These are phyloP conservation scores for Hyaloscypha variabilis DNA, from an alignment of 495 filamentous ascomycete species.

Conservation along the genomic window DNA sequence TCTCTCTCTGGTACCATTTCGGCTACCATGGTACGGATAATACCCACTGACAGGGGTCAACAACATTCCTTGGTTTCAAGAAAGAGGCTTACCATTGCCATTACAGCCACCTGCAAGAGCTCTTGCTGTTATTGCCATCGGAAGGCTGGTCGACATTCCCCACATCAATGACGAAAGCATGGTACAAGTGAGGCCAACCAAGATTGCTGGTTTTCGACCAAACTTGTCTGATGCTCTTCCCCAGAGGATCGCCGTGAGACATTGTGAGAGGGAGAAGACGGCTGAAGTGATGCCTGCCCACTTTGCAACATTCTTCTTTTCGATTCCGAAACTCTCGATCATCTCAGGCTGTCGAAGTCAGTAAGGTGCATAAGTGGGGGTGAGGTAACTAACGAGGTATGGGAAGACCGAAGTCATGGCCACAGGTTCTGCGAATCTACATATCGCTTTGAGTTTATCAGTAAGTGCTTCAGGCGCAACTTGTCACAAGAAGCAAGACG, in stretches of 20 bases:
- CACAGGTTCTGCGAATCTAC: slow-evolving; percentile 84
- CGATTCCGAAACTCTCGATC: slow-evolving; percentile 78
- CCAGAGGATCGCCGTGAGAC: slow-evolving; percentile 75
- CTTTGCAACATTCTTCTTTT: slow-evolving; percentile 70
- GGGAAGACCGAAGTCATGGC: slow-evolving; percentile 85
- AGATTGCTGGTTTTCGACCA: slow-evolving; percentile 75
- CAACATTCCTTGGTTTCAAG: not conserved
- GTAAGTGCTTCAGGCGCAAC: not conserved
- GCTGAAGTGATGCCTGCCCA: slow-evolving; percentile 76
- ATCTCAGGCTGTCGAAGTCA: slow-evolving; percentile 69
- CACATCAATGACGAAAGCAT: slow-evolving; percentile 75
- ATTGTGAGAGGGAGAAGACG: slow-evolving; percentile 73
- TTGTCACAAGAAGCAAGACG: not conserved
- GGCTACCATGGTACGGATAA: slow-evolving; percentile 70
- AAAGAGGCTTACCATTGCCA: slow-evolving; percentile 56
- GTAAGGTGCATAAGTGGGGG: slow-evolving; percentile 11
- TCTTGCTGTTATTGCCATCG: slow-evolving; percentile 71
- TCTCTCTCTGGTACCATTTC: slow-evolving; percentile 81
- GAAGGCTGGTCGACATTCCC: slow-evolving; percentile 73
- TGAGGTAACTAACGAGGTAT: slow-evolving; percentile 59
- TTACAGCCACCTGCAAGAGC: slow-evolving; percentile 67
- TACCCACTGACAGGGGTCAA: slow-evolving; percentile 50
- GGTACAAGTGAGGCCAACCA: slow-evolving; percentile 69
- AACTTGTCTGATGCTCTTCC: slow-evolving; percentile 73
- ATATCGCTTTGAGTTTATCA: slow-evolving; percentile 47